A percentile compares a stretch with the other conserved stretches of the same genome.
Conservation (phyloP, 257 asterid genomes). For the Hygrophila difformis region DNA sequence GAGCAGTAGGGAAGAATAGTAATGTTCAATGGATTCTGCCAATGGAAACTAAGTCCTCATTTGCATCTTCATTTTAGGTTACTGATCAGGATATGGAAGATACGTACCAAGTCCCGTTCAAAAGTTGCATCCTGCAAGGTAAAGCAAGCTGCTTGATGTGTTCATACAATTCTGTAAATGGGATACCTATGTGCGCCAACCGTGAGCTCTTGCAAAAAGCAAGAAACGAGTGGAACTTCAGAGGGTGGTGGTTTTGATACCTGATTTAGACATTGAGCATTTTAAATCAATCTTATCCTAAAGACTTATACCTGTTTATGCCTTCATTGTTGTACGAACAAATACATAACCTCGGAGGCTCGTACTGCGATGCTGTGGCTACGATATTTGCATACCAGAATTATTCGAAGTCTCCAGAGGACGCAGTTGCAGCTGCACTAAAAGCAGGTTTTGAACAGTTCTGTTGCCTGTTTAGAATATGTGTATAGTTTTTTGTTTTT, state of each 20-base stretch:
- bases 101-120: conserved; percentile 78
- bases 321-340: too few relatives aligned
- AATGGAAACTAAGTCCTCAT: too few relatives aligned
- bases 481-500: too few relatives aligned
- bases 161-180: conserved; percentile 74
- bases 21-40: too few relatives aligned
- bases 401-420: conserved; percentile 54
- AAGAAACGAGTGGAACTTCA: conserved; percentile 73
- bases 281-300: too few relatives aligned
- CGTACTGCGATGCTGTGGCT: conserved; percentile 96
- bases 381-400: conserved; percentile 70
- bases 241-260: conserved; percentile 48
- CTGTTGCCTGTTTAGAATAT: too few relatives aligned
- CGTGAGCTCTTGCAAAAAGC: conserved; percentile 60
- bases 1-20: too few relatives aligned
- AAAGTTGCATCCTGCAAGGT: conserved; percentile 66
- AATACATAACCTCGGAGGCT: conserved; percentile 83
- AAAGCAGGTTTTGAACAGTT: conserved; percentile 79
- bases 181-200: conserved; percentile 77
- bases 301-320: too few relatives aligned
- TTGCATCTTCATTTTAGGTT: conserved; percentile 37
- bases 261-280: too few relatives aligned
- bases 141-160: conserved; percentile 95
- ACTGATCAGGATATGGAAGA: conserved; percentile 83
- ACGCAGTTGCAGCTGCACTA: conserved; percentile 78